Evolutionary conservation across 2,329 filamentous ascomycete species (phyloP).

Genomic region (Fusarium veterinarium): DNA sequence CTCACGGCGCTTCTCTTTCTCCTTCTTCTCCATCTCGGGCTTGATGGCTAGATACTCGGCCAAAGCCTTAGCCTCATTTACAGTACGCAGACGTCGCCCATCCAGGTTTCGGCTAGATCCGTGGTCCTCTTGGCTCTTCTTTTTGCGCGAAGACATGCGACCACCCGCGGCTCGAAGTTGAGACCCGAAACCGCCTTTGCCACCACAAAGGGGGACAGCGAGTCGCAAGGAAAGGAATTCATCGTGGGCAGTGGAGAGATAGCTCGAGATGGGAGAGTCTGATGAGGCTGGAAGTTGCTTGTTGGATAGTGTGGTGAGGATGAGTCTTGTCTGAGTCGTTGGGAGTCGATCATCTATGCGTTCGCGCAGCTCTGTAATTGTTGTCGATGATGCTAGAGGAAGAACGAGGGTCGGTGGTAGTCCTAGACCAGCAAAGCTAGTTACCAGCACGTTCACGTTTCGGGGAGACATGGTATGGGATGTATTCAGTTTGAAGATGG

Average conservation of each 20-base stretch:
- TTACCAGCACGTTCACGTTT: constrained; percentile 83
- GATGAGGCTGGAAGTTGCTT: constrained; percentile 71
- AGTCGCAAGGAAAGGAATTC: constrained; percentile 86
- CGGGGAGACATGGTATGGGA: constrained; percentile 61
- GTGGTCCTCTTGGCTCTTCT: constrained; percentile 85
- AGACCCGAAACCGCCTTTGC: constrained; percentile 97
- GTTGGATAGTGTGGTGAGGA: constrained; percentile 86
- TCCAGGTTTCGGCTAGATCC: constrained; percentile 94
- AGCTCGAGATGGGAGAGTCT: constrained; percentile 66
- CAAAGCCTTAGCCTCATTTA: constrained; percentile 93
- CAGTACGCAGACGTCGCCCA: constrained; percentile 87
- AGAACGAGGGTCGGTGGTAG: constrained; percentile 86
- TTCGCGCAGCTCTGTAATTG: constrained; percentile 74
- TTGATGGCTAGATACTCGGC: constrained; percentile 96
- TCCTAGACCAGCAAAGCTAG: constrained; percentile 84
- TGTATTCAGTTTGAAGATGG: not conserved
- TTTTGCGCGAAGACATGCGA: constrained; percentile 96
- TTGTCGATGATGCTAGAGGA: constrained; percentile 73
- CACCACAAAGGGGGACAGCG: constrained; percentile 82
- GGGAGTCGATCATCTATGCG: constrained; percentile 72
- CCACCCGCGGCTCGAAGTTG: constrained; percentile 96
- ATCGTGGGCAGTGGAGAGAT: constrained; percentile 68
- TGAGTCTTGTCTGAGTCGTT: constrained; percentile 68
- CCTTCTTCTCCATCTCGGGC: constrained; percentile 95
- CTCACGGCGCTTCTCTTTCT: constrained; percentile 86